phyloP scores from a whole-genome alignment of 1,284 basidiomycete species.

The Tylopilus sp. region DNA sequence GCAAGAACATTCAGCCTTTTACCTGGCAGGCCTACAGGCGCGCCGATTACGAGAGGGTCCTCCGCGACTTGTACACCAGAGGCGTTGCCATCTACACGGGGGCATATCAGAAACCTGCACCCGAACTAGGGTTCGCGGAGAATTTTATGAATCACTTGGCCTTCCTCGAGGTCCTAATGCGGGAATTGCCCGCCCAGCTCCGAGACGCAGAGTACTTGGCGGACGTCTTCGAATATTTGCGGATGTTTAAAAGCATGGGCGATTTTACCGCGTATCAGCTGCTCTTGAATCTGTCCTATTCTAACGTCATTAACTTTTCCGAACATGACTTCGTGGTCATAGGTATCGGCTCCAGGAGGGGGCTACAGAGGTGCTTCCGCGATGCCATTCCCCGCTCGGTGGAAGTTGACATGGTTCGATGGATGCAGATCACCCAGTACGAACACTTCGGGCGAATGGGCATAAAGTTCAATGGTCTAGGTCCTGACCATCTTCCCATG shows the following conservation, averaged over 20 bases:
- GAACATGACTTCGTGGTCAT: constrained; percentile 59
- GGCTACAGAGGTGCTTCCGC: constrained; percentile 42
- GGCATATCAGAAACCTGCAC: constrained; percentile 63
- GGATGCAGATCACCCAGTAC: constrained; percentile 50
- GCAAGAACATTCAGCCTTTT: constrained; percentile 44
- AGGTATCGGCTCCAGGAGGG: constrained; percentile 54
- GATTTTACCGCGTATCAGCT: constrained; percentile 59
- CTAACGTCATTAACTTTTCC: constrained; percentile 51
- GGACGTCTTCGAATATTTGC: constrained; percentile 53
- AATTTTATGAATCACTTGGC: constrained; percentile 53
- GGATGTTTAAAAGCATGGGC: constrained; percentile 58
- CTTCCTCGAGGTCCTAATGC: constrained; percentile 55
- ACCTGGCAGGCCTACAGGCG: constrained; percentile 50
- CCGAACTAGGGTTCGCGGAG: constrained; percentile 42
- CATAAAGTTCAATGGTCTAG: constrained; percentile 46
- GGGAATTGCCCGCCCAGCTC: constrained; percentile 42
- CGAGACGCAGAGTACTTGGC: constrained; percentile 43
- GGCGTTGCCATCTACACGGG: constrained; percentile 52
- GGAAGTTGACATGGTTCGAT: constrained; percentile 53
- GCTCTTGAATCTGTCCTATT: constrained; percentile 54
- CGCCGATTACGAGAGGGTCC: constrained; percentile 44
- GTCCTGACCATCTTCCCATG: constrained; percentile 43
- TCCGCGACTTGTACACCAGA: constrained; percentile 37
- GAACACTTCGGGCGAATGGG: constrained; percentile 52
- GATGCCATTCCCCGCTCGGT: constrained; percentile 31